Base-by-base conservation (phyloP, 2,329 filamentous ascomycete species). In the Beauveria australis region DNA sequence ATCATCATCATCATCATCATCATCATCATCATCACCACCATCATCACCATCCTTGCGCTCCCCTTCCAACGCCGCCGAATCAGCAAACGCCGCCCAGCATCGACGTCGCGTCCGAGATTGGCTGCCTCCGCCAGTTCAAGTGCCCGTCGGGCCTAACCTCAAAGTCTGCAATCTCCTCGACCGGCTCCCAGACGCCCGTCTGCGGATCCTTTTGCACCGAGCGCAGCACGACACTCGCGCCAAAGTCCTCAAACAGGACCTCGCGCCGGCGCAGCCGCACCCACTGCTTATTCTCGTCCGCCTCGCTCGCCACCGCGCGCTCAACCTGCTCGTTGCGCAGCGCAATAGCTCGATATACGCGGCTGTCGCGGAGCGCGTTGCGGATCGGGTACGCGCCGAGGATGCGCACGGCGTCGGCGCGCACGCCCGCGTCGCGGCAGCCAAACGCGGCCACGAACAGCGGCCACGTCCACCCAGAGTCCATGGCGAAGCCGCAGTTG, bases 381-480 rank as follows among this genome's bases (percentile, higher is more conserved):
- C 74, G 71, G 3, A 76, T 71, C 3, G 76, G 76, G 30, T 78
- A 75, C 52, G 71, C 65, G 4, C 68, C 69, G 18, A 79, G 67
- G 19, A 79, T 73, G 9, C 72, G 69, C 16, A 75, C 72, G 8
- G 78, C 72, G 5, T 78, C 73, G 6, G 72, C 70, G 14, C 75
- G 69, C 5, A 79, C 72, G 0, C 65, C 62, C 3, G 68, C 66
- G 53, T 78, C 74, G 8, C 75, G 71, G 51, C 75, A 79, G 7
- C 72, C 74, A 66, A 76, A 74, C 0, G 76, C 69, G 3, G 73
- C 71, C 5, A 78, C 65, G 26, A 77, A 75, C 4, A 79, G 67
- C 0, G 76, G 75, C 75, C 77, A 77, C 7, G 75, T 76, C 66
- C 75, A 77, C 0, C 77, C 77, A 2, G 75, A 73, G 61, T 79